Percentiles rank a stretch among this genome's conserved stretches.
phyloP scores from a whole-genome alignment of 768 basidiomycete species.

The Termitomyces sp. region DNA sequence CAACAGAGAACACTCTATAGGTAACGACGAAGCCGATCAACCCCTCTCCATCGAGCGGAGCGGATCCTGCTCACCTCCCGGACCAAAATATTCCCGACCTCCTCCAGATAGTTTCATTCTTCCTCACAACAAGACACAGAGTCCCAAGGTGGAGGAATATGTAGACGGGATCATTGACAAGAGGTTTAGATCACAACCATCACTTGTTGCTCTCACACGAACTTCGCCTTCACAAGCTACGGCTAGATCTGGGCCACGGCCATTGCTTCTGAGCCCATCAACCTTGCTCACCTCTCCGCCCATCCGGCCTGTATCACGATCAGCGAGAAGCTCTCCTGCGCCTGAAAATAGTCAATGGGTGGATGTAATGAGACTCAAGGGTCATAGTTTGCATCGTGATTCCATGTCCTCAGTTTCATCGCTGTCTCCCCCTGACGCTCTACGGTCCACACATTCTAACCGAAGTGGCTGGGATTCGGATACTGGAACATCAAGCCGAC shows the following conservation, averaged over 20 bases:
- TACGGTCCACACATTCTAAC: slow-evolving; percentile 29
- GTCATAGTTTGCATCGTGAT: slow-evolving; percentile 37
- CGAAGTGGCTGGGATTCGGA: slow-evolving; percentile 60
- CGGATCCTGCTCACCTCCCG: slow-evolving; percentile 46
- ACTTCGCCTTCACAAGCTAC: slow-evolving; percentile 28
- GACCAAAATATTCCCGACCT: slow-evolving; percentile 54
- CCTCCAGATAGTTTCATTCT: slow-evolving; percentile 53
- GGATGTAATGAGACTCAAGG: slow-evolving; percentile 39
- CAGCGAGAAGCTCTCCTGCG: slow-evolving; percentile 31
- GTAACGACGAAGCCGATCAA: slow-evolving; percentile 13
- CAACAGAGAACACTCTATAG: not conserved
- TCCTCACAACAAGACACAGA: slow-evolving; percentile 20
- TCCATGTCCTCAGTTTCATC: slow-evolving; percentile 68
- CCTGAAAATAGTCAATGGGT: slow-evolving; percentile 40
- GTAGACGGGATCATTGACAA: slow-evolving; percentile 32
- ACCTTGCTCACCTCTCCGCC: slow-evolving; percentile 36
- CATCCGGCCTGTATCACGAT: slow-evolving; percentile 23
- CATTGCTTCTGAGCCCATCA: slow-evolving; percentile 56
- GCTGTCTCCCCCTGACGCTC: slow-evolving; percentile 51
- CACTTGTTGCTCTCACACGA: slow-evolving; percentile 39
- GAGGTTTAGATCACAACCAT: slow-evolving; percentile 36
- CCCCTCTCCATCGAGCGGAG: slow-evolving; percentile 38
- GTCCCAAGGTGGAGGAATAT: slow-evolving; percentile 24
- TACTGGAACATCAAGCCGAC: slow-evolving; percentile 41
- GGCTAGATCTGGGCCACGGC: slow-evolving; percentile 56